Evolutionary conservation across 106 monocot species (phyloP).

Genomic region (Cymbidium sinense): DNA sequence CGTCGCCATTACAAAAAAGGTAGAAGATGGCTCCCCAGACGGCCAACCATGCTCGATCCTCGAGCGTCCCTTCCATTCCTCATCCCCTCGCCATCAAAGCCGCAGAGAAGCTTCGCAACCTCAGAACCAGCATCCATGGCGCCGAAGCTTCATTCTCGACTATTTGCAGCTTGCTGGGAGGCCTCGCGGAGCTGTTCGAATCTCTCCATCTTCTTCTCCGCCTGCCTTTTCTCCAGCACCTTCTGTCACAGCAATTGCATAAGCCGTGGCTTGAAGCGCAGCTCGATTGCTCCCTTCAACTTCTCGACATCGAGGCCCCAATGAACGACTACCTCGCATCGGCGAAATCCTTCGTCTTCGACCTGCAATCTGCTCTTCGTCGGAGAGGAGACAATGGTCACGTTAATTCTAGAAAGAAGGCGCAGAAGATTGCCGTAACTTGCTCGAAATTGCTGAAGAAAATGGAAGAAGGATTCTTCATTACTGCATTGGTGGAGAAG

Average conservation of each 20-base stretch:
- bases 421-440: background rate
- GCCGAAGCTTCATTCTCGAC: background rate
- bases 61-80: background rate
- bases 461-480: background rate
- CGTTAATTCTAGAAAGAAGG: background rate
- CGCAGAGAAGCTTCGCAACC: background rate
- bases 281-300: slow-evolving; percentile 1
- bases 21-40: background rate
- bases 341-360: background rate
- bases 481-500: background rate
- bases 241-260: background rate
- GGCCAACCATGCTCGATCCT: background rate
- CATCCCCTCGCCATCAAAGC: slow-evolving; percentile 1
- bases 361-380: background rate
- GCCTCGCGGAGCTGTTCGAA: background rate
- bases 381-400: background rate
- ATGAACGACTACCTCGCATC: background rate
- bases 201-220: background rate
- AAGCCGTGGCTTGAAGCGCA: background rate
- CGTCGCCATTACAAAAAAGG: background rate
- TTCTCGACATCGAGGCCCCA: background rate
- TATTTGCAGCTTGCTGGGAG: background rate
- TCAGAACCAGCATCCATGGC: background rate
- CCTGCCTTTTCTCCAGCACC: background rate
- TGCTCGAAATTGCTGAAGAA: slow-evolving; percentile 1